Evolutionary conservation across 768 basidiomycete genomes (phyloP), one percentile per base, ranked within the genome.

Genomic region (Phanerochaete sordida): DNA sequence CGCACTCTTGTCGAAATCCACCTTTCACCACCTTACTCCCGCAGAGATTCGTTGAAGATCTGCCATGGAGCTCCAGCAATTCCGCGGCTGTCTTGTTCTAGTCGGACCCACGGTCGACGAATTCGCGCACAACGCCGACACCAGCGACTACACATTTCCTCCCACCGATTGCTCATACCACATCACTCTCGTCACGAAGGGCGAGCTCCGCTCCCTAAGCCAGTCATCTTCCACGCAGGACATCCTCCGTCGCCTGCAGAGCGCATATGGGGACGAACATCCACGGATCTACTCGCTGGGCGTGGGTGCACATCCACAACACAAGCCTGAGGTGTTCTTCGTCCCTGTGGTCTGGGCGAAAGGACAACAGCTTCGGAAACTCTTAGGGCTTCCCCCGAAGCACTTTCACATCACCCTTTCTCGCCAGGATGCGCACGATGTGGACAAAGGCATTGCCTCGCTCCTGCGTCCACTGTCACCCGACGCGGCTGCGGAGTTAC

Each of bases 341-440:
- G 74, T 81, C 19, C 77, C 82, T 9, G 70, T 84, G n/a, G 71
- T 84, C 1, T 84, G 83, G 82, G 80, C 81, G 27, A 76, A 77
- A 12, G 84, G 81, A 6, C 81, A 85, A 61, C 72, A 74, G 23
- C 67, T 81, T 31, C 78, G 84, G 2, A 83, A 79, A 65, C 72
- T 73, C 37, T 70, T 80, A 12, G 80, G 81, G 1, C 74, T 85
- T 7, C 73, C 77, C 21, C 77, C 79, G 3, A 81, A 80, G 67
- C 73, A 83, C n/a, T 85, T 85, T 64, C 80, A 84, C 66, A 79
- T 84, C 65, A 79, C 78, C 7, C 72, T 85, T 12, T 77, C 81
- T 13, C 54, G 61, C 9, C 63, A 65, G 11, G 78, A 81, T 63
- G 69, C 76, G 39, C 77, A 78, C 63, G 73, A 74, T 49, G 67